Conservation (phyloP, 148 eudicot genomes). For the Camellia lanceoleosa region DNA sequence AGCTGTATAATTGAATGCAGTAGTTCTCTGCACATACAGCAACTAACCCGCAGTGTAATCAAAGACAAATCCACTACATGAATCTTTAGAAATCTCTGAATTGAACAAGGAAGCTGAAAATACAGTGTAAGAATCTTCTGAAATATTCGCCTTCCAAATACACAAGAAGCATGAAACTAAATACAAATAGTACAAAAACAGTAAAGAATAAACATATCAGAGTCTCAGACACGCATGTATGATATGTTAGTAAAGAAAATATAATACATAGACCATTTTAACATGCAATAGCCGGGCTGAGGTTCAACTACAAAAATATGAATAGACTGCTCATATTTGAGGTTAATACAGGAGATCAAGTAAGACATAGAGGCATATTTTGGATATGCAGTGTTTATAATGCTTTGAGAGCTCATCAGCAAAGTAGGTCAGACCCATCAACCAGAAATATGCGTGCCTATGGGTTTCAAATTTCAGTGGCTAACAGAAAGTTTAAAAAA, state of each 20-base stretch:
- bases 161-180: not conserved
- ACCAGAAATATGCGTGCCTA: not conserved
- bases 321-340: not conserved
- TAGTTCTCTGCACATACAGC: constrained; percentile 72
- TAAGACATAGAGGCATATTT: not conserved
- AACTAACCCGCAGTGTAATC: constrained; percentile 59
- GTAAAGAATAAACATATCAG: not conserved
- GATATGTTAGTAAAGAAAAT: not conserved
- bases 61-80: constrained; percentile 49
- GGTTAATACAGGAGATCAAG: not conserved
- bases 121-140: constrained; percentile 23
- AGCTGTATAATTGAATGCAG: constrained; percentile 78
- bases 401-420: not conserved
- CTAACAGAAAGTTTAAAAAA: not conserved
- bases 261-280: not conserved
- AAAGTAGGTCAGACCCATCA: not conserved
- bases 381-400: not conserved
- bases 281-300: not conserved
- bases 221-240: not conserved
- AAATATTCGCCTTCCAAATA: not conserved
- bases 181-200: not conserved
- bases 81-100: constrained; percentile 46
- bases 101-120: constrained; percentile 81
- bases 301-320: not conserved
- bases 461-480: not conserved